These are phyloP conservation scores for Parastagonospora avenae DNA, from an alignment of 2,329 filamentous ascomycete genomes.

Conservation along the genomic window DNA sequence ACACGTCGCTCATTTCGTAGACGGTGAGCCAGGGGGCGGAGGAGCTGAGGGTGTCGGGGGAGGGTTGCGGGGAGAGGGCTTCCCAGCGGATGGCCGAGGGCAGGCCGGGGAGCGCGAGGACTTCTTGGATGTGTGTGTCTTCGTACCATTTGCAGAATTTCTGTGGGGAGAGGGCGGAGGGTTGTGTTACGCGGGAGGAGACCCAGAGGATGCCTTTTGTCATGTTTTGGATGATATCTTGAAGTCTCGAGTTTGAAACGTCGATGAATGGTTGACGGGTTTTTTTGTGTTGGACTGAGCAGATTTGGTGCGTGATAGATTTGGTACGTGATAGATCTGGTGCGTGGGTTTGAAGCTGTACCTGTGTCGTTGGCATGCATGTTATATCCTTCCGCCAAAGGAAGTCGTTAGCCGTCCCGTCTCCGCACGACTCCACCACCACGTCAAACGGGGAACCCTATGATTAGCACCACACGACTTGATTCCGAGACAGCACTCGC, in stretches of 20 bases:
- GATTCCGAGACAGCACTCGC: neutral
- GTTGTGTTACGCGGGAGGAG: slow-evolving; percentile 20
- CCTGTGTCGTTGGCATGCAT: neutral
- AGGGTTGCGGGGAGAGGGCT: slow-evolving; percentile 15
- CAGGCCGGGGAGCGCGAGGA: slow-evolving; percentile 28
- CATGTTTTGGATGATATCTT: slow-evolving; percentile 11
- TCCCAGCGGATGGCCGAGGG: slow-evolving; percentile 31
- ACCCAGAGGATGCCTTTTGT: slow-evolving; percentile 35
- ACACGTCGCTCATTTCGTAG: slow-evolving; percentile 34
- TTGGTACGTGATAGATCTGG: no score
- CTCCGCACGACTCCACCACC: neutral
- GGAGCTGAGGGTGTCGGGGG: slow-evolving; percentile 1
- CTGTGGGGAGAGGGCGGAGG: slow-evolving; percentile 7
- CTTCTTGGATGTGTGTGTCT: slow-evolving; percentile 28
- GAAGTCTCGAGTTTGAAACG: neutral
- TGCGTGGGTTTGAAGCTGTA: no score
- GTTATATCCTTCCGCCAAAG: neutral
- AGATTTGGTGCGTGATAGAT: no score
- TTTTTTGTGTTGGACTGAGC: neutral
- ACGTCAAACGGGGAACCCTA: neutral
- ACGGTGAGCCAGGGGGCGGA: slow-evolving; percentile 32
- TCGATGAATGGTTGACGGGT: neutral
- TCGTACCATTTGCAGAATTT: slow-evolving; percentile 38
- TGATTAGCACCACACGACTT: neutral
- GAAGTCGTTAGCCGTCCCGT: neutral